Conservation (phyloP, 208 protist genomes). For the Zelonia costaricensis region DNA sequence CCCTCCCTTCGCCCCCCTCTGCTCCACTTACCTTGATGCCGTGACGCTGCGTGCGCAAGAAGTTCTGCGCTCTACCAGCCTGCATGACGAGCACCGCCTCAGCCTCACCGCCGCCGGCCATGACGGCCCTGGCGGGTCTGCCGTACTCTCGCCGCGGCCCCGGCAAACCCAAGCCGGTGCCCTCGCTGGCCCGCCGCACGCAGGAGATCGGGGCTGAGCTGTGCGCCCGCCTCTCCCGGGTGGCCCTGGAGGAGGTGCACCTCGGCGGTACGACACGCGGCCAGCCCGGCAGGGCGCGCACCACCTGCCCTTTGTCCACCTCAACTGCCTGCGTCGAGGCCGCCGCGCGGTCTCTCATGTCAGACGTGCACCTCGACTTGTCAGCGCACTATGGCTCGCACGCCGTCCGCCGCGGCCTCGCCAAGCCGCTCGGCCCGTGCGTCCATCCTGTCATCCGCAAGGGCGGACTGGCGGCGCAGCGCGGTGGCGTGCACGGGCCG, state of each 20-base stretch:
- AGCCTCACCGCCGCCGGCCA: no score
- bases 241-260: conserved; percentile 26
- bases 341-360: not conserved
- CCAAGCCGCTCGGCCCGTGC: conserved; percentile 62
- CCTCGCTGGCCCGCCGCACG: conserved; percentile 26
- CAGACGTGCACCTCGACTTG: conserved; percentile 46
- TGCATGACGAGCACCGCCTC: no score
- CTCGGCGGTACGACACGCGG: no score
- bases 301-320: not conserved
- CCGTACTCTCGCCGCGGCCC: conserved; percentile 10
- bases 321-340: not conserved
- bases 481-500: conserved; percentile 34
- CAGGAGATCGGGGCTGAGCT: conserved; percentile 70
- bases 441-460: conserved; percentile 28
- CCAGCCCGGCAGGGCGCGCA: no score
- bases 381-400: conserved; percentile 81
- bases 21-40: no score
- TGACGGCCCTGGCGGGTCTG: no score
- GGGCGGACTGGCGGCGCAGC: not conserved
- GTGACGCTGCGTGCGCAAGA: no score
- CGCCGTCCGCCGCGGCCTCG: conserved; percentile 47
- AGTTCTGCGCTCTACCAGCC: no score
- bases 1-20: no score
- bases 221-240: conserved; percentile 68
- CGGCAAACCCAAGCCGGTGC: not conserved